Conservation (phyloP, 257 asterid species). For the Solanum gracilifrons region DNA sequence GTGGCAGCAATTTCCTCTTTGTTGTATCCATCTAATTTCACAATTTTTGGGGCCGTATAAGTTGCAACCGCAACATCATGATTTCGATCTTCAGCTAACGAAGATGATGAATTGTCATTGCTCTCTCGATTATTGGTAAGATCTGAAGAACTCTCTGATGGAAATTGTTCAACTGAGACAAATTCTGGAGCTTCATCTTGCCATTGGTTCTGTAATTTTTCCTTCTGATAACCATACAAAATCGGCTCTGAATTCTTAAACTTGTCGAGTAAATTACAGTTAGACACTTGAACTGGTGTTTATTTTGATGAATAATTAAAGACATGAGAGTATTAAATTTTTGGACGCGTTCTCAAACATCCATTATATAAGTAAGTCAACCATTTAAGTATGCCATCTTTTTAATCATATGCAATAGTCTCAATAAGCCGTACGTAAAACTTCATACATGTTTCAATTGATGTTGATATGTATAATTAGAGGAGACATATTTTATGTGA, state of each 20-base stretch:
- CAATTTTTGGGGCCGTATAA: constrained; percentile 72
- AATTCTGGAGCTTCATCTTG: constrained; percentile 67
- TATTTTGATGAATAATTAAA: neutral
- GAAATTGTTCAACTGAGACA: constrained; percentile 72
- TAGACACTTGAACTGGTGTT: too few species aligned
- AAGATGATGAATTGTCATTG: constrained; percentile 33
- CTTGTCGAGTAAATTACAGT: neutral
- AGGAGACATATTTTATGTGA: neutral
- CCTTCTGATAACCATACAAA: constrained; percentile 31
- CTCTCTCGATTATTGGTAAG: constrained; percentile 20
- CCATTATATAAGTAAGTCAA: neutral
- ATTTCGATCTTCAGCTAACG: constrained; percentile 35
- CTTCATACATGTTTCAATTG: neutral
- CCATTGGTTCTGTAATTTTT: constrained; percentile 41
- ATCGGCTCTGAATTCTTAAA: neutral
- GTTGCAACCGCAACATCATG: constrained; percentile 84
- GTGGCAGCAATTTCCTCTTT: constrained; percentile 69
- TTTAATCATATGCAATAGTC: neutral
- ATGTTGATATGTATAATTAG: neutral
- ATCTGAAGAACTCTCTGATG: constrained; percentile 70
- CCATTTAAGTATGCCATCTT: neutral
- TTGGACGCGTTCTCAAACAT: neutral
- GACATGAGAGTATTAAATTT: neutral
- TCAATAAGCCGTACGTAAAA: neutral
- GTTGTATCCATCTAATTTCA: constrained; percentile 46